phyloP scores from a whole-genome alignment of 495 filamentous ascomycete species.

The Penicillium bovifimosum region DNA sequence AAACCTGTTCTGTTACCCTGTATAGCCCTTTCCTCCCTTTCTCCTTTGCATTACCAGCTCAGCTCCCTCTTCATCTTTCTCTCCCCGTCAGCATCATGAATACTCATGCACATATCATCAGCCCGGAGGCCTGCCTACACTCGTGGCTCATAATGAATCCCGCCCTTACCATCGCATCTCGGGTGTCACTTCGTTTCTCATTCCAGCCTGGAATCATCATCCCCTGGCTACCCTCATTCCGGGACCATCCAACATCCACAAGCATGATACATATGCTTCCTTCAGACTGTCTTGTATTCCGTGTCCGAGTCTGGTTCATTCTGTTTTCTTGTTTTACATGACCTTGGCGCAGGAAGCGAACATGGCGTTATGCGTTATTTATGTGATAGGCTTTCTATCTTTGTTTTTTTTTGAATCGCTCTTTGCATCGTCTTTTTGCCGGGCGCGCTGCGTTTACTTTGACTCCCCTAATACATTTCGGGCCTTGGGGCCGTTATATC shows the following conservation, averaged over 20 bases:
- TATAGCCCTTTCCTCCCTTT: neutral
- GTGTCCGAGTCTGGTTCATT: neutral
- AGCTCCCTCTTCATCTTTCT: conserved; percentile 3
- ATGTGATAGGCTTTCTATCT: conserved; percentile 2
- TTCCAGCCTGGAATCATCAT: conserved; percentile 1
- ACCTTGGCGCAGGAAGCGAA: conserved; percentile 23
- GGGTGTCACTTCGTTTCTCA: neutral
- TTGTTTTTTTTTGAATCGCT: neutral
- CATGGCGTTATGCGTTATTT: conserved; percentile 17
- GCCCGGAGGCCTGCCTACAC: neutral
- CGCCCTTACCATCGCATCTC: neutral
- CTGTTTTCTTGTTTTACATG: conserved; percentile 10
- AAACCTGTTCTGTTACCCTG: neutral
- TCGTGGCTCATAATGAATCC: conserved; percentile 1
- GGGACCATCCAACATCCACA: conserved; percentile 6
- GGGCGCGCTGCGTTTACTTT: neutral
- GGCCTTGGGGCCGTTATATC: conserved; percentile 7
- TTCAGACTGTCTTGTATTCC: conserved; percentile 1
- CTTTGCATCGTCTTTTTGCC: conserved; percentile 5
- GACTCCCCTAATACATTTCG: conserved; percentile 16
- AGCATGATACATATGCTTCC: conserved; percentile 15
- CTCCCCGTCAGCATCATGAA: conserved; percentile 12
- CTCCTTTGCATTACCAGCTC: neutral
- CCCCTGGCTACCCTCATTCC: neutral
- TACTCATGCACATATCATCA: conserved; percentile 21